Evolutionary conservation across 1,284 basidiomycete genomes (phyloP).

Genomic region (Xerocomus amazonicus): DNA sequence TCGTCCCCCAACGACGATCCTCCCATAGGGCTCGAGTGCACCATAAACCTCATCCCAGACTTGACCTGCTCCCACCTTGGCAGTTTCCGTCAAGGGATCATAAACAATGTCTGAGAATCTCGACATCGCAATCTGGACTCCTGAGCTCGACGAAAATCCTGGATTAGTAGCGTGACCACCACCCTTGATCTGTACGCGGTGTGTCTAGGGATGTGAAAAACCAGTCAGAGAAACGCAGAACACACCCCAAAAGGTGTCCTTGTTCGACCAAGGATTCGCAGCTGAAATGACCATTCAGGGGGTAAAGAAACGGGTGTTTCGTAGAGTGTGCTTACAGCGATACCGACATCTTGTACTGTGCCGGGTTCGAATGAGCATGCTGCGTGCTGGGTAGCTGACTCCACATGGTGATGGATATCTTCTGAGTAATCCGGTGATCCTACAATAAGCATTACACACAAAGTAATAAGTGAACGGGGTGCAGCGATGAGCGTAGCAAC

Average conservation of each 20-base stretch:
- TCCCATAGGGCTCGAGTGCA: constrained; percentile 40
- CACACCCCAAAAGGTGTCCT: constrained; percentile 11
- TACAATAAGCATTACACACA: not conserved
- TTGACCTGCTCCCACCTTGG: constrained; percentile 46
- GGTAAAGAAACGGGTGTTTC: not conserved
- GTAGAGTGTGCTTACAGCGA: constrained; percentile 35
- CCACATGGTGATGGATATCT: constrained; percentile 46
- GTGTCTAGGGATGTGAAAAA: not conserved
- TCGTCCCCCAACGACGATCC: constrained; percentile 51
- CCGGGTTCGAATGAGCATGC: constrained; percentile 52
- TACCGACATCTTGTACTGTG: constrained; percentile 41
- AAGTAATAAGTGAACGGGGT: not conserved
- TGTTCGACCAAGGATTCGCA: constrained; percentile 1
- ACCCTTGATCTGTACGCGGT: constrained; percentile 11
- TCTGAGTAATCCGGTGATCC: constrained; percentile 29
- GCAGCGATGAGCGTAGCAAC: not conserved
- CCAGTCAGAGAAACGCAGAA: too few relatives aligned
- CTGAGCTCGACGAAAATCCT: constrained; percentile 17
- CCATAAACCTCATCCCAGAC: constrained; percentile 57
- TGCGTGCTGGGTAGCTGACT: constrained; percentile 41
- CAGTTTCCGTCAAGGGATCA: constrained; percentile 31
- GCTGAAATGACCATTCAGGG: not conserved
- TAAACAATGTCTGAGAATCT: constrained; percentile 47
- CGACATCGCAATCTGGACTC: constrained; percentile 54
- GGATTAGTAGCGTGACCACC: not conserved